Base-by-base conservation (phyloP, 306 rosid species). In the Begonia fuchsioides region DNA sequence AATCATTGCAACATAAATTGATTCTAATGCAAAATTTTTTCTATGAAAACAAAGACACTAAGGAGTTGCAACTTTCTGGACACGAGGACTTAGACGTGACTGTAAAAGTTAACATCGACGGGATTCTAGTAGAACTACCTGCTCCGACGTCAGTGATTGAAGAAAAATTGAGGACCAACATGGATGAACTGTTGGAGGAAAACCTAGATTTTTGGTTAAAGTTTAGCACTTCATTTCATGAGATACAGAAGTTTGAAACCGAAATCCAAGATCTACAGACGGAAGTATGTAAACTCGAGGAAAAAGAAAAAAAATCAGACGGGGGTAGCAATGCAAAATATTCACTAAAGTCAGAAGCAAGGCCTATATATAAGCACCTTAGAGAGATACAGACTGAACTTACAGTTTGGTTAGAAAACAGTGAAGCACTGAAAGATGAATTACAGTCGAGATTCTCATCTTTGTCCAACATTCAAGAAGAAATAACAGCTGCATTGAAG, bases 181-280 rank as follows among this genome's bases (percentile, higher is more conserved):
- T 92, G 38, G 98, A 92, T 53, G 93, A 73, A 73, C 69, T 92
- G 44, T 76, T 92, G 15, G 98, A 92, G 67, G 80, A 92, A 65
- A 92, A 92, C 76, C 69, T 92, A 38, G 78, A 48, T 56, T 92
- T 85, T 72, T 92, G 98, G 98, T 56, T 85, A 39, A 75, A 76
- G 39, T 92, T 85, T 60, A 79, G 98, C 62, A 64, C 86, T 51
- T 68, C 80, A 15, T 71, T 73, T 69, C 77, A 77, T 16, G 76
- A 85, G 63, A 76, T 82, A 67, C 87, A 82, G 53, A 77, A 69
- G 56, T 92, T 75, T 19, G 75, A 92, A 57, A 82, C 70, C 45
- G 77, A 70, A 13, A 62, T 77, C 40, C 50, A 73, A 38, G 98
- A 92, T 61, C 61, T 92, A 63, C 68, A 68, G 60, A 17, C 32